Evolutionary conservation across 78 protist genomes (phyloP).

Genomic region (Dictyostelium brefeldianum): DNA sequence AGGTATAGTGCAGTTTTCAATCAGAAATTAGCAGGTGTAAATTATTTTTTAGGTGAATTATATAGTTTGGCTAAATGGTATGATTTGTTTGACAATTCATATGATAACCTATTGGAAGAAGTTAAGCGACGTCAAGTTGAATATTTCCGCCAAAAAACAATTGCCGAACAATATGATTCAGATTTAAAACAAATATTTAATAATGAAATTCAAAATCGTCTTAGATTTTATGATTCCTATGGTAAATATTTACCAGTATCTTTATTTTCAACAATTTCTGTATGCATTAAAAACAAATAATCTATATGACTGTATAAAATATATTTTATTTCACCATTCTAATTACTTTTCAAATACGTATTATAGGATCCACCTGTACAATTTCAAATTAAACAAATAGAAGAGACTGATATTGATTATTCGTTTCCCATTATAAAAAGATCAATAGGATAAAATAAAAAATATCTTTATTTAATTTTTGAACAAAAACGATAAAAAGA

Average conservation of each 20-base stretch:
- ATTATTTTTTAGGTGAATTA: constrained; percentile 10
- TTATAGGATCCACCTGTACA: too few relatives aligned
- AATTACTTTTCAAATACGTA: too few relatives aligned
- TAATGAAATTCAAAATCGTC: neutral
- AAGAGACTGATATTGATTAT: too few relatives aligned
- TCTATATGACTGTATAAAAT: too few relatives aligned
- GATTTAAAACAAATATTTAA: neutral
- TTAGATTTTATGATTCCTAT: constrained; percentile 26
- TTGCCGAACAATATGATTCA: neutral
- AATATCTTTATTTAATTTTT: too few relatives aligned
- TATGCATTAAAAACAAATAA: too few relatives aligned
- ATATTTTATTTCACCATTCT: too few relatives aligned
- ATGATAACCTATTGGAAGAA: constrained; percentile 12
- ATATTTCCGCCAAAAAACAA: constrained; percentile 1
- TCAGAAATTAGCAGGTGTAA: neutral
- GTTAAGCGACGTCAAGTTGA: neutral
- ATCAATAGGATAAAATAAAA: too few relatives aligned
- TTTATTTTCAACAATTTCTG: neutral
- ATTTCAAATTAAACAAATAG: too few relatives aligned
- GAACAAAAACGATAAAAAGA: too few relatives aligned
- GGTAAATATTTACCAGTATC: constrained; percentile 42
- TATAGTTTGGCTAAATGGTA: constrained; percentile 7
- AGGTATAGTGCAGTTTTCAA: neutral
- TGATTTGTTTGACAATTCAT: neutral
- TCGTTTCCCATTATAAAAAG: too few relatives aligned